Percentiles rank a stretch among this genome's conserved stretches.
Evolutionary conservation across 2,329 filamentous ascomycete species (phyloP).

Genomic region (Lecanosticta acicola): DNA sequence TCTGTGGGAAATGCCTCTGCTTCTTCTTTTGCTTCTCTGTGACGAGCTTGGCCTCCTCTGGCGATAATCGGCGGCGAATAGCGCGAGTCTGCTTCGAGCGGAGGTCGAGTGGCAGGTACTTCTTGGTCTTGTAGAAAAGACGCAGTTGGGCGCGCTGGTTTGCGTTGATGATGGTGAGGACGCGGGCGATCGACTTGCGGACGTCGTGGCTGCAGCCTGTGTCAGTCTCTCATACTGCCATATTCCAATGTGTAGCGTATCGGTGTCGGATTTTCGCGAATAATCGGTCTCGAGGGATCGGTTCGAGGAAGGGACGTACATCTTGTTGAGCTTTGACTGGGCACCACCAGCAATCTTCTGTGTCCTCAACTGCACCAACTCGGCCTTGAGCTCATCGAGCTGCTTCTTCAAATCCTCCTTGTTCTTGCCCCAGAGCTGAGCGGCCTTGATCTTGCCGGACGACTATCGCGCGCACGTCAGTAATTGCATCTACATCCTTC

Average conservation of each 20-base stretch:
- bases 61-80: constrained; percentile 90
- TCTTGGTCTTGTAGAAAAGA: constrained; percentile 99
- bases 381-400: constrained; percentile 89
- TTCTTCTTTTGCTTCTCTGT: constrained; percentile 98
- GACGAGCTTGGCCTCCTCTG: constrained; percentile 77
- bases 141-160: constrained; percentile 98
- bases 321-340: constrained; percentile 93
- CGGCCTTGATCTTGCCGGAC: constrained; percentile 80
- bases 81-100: constrained; percentile 97
- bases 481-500: constrained; percentile 5
- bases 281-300: neutral
- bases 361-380: constrained; percentile 92
- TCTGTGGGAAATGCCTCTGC: constrained; percentile 90
- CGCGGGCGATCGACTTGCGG: constrained; percentile 98
- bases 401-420: constrained; percentile 98
- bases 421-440: constrained; percentile 97
- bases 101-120: constrained; percentile 97
- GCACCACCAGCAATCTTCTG: constrained; percentile 95
- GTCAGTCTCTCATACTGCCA: constrained; percentile 13
- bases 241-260: no score
- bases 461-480: constrained; percentile 42
- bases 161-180: constrained; percentile 99
- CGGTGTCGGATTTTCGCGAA: no score
- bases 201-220: constrained; percentile 72
- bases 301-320: constrained; percentile 55